These are phyloP conservation scores for Grifola frondosa DNA, from an alignment of 1,284 basidiomycete genomes.

Conservation along the genomic window DNA sequence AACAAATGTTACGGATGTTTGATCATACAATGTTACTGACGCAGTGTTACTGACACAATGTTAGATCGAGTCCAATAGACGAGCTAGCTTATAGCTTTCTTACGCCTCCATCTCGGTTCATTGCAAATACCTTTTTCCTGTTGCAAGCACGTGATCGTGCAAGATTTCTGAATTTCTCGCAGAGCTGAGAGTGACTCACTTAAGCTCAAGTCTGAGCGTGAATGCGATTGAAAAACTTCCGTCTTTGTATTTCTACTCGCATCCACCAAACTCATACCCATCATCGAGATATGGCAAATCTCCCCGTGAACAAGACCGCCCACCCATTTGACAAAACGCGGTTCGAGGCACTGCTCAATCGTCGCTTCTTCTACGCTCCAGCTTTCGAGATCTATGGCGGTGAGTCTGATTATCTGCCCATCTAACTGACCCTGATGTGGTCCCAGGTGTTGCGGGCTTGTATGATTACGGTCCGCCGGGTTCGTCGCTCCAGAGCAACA, in stretches of 20 bases:
- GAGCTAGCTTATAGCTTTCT: too few species aligned
- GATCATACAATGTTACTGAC: too few species aligned
- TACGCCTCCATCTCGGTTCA: too few species aligned
- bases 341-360: slow-evolving; percentile 86
- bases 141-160: too few species aligned
- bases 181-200: slow-evolving; percentile 14
- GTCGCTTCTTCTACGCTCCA: slow-evolving; percentile 97
- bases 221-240: slow-evolving; percentile 14
- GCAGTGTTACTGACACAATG: too few species aligned
- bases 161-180: too few species aligned
- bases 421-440: too few species aligned
- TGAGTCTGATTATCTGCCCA: too few species aligned
- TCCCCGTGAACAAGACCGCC: slow-evolving; percentile 73
- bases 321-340: slow-evolving; percentile 89
- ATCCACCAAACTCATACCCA: slow-evolving; percentile 11
- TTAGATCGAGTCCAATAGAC: too few species aligned
- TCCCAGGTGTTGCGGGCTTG: slow-evolving; percentile 92
- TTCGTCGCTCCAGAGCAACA: slow-evolving; percentile 94
- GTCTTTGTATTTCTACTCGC: slow-evolving; percentile 18
- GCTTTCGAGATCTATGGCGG: slow-evolving; percentile 99
- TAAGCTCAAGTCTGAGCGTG: slow-evolving; percentile 8
- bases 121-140: too few species aligned
- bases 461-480: slow-evolving; percentile 97
- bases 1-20: too few species aligned
- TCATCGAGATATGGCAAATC: slow-evolving; percentile 23